These are phyloP conservation scores for Picochlorum sp. DNA, from an alignment of 139 green algal species.

Conservation along the genomic window DNA sequence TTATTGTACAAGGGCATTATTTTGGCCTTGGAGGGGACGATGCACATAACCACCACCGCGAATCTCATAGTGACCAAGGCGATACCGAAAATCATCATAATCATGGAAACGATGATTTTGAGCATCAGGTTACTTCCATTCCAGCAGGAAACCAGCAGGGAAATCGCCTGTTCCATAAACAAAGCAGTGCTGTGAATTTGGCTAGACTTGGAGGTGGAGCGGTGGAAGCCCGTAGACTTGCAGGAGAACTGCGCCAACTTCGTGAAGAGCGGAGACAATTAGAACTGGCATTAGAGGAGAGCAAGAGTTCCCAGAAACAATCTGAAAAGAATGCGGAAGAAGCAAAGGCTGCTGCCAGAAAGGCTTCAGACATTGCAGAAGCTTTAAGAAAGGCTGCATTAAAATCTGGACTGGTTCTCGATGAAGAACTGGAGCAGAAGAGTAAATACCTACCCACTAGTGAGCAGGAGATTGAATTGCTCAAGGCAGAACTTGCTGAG, in stretches of 20 bases:
- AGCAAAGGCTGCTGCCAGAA: constrained; percentile 2
- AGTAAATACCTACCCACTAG: background rate
- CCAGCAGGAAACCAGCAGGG: too few species aligned
- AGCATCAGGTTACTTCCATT: background rate
- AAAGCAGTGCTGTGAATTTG: constrained; percentile 24
- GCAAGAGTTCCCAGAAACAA: constrained; percentile 6
- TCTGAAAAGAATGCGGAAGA: constrained; percentile 1
- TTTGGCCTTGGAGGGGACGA: constrained; percentile 9
- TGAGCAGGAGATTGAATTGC: constrained; percentile 19
- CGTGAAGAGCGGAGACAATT: constrained; percentile 17
- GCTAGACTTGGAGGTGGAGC: constrained; percentile 5
- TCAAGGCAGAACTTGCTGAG: constrained; percentile 15
- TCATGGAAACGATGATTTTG: background rate
- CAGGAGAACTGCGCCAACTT: constrained; percentile 19
- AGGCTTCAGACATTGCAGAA: constrained; percentile 4
- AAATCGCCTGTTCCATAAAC: constrained; percentile 18
- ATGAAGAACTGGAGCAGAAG: background rate
- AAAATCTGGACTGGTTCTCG: background rate
- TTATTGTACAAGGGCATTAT: constrained; percentile 3
- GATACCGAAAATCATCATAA: background rate
- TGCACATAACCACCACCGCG: too few species aligned
- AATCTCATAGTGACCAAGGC: constrained; percentile 28
- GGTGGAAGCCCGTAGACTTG: constrained; percentile 20
- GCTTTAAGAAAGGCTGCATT: constrained; percentile 3
- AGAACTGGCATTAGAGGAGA: constrained; percentile 27